Conservation (phyloP, 805 yeast genomes). For the Diddensiella santjacobensis region DNA sequence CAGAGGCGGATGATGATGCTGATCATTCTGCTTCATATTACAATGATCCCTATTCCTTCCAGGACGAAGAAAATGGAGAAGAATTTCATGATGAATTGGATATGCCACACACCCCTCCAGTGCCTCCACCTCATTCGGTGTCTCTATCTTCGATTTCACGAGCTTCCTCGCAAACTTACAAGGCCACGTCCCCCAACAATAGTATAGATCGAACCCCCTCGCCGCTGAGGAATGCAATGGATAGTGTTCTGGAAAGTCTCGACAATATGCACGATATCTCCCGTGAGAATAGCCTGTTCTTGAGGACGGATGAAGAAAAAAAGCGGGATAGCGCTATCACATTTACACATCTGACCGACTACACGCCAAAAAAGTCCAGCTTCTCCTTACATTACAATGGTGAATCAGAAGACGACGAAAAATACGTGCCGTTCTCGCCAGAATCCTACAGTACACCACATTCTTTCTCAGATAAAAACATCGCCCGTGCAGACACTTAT, state of each 20-base stretch:
- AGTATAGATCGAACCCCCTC: constrained; percentile 28
- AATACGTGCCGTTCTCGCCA: constrained; percentile 19
- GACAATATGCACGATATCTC: constrained; percentile 26
- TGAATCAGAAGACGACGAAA: constrained; percentile 2
- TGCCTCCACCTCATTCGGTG: constrained; percentile 36
- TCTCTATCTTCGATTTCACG: constrained; percentile 5
- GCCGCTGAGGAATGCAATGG: constrained; percentile 34
- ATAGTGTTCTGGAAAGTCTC: constrained; percentile 31
- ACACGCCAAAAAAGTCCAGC: not conserved
- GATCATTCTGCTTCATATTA: not conserved
- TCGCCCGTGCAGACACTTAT: constrained; percentile 20
- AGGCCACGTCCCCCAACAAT: constrained; percentile 8
- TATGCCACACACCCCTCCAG: constrained; percentile 29
- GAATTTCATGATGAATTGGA: constrained; percentile 7
- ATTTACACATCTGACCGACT: constrained; percentile 5
- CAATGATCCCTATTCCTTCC: constrained; percentile 3
- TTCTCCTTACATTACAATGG: not conserved
- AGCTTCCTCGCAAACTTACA: not conserved
- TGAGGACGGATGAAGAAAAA: not conserved
- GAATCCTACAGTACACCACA: constrained; percentile 17
- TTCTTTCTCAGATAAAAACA: not conserved
- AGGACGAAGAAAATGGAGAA: not conserved
- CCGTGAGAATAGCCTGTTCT: constrained; percentile 13
- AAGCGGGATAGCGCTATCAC: constrained; percentile 7
- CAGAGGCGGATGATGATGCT: too few species aligned